phyloP scores from a whole-genome alignment of 139 green algal genomes.

The Tetradesmus obliquus region DNA sequence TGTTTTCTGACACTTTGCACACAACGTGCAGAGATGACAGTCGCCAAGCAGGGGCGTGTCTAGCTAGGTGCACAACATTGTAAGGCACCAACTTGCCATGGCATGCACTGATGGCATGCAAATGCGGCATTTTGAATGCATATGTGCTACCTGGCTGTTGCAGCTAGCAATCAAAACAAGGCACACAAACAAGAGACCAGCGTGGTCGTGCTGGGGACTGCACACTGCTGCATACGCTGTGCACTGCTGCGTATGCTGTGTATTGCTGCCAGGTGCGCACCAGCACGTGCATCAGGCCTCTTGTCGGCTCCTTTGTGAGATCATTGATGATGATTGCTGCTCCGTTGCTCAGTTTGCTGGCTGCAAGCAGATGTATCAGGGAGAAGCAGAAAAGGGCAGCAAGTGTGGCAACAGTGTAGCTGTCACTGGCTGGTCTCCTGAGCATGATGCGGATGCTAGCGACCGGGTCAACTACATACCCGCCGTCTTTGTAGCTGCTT shows the following conservation, averaged over 20 bases:
- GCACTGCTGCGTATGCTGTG: background rate
- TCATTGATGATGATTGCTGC: constrained; percentile 4
- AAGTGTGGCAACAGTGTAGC: too few relatives aligned
- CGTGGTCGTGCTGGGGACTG: too few relatives aligned
- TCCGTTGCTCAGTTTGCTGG: constrained; percentile 24
- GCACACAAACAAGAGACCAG: too few relatives aligned
- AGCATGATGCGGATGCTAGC: too few relatives aligned
- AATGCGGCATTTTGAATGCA: too few relatives aligned
- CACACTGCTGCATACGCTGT: background rate
- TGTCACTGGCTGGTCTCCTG: too few relatives aligned
- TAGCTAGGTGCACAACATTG: background rate
- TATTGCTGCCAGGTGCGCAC: background rate
- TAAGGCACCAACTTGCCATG: background rate
- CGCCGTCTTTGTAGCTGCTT: background rate
- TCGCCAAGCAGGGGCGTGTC: background rate
- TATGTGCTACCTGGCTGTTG: background rate
- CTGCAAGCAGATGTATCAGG: background rate
- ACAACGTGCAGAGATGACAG: too few relatives aligned
- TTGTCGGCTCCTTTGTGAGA: constrained; percentile 11
- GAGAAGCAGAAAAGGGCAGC: background rate
- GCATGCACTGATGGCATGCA: too few relatives aligned
- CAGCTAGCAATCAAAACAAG: background rate
- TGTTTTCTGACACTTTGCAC: background rate
- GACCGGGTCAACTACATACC: background rate
- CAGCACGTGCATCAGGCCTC: constrained; percentile 36